Evolutionary conservation across 1,284 basidiomycete species (phyloP), one percentile per base, ranked within the genome.

Genomic region (Violaceomyces palustris): DNA sequence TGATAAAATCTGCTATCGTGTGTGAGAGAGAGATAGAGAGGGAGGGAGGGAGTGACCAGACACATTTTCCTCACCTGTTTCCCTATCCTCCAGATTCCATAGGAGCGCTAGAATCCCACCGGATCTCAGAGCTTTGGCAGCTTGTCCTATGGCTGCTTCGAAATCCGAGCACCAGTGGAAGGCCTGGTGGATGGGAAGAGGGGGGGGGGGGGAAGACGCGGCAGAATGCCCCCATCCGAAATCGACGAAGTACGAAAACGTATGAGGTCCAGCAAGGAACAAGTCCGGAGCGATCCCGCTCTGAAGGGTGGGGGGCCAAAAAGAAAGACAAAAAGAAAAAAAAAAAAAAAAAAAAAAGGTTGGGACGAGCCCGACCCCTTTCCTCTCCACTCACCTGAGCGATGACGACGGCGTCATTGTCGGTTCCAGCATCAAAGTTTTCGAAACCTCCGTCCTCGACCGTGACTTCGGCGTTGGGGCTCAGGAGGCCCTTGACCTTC

Each of bases 111-210:
- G 47, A 11, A 55, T 42, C 4, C 68, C 68, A 9, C 53, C 42
- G 10, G 50, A 40, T 12, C 60, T 52, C 11, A 71, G 52, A 1
- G 55, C 39, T 17, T 51, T 38, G 0, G 65, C 58, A 8, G 50
- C 45, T 21, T 60, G 50, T 18, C 39, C 15, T 5, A 71, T 36
- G 5, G 63, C 57, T 6, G 27, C 28, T 25, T 66, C 49, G 33
- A 47, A 63, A 38, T 69, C 50, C n/a, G 50, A 48, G 31, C 61
- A 65, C 68, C 68, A 71, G 41, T 71, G 68, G 56, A 57, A 71
- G 2, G 68, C 68, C 39, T 47, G 38, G 1, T 11, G 33, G 10
- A 9, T 10, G 23, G 9, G 10, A 35, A 15, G 9, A 15, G 10
- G 10, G 33, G 10, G 10, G 33, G 33, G 33, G 10, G 10, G 33